Evolutionary conservation across 2,329 filamentous ascomycete species (phyloP), one percentile per base, ranked within the genome.

Genomic region (Epichloe elymi): DNA sequence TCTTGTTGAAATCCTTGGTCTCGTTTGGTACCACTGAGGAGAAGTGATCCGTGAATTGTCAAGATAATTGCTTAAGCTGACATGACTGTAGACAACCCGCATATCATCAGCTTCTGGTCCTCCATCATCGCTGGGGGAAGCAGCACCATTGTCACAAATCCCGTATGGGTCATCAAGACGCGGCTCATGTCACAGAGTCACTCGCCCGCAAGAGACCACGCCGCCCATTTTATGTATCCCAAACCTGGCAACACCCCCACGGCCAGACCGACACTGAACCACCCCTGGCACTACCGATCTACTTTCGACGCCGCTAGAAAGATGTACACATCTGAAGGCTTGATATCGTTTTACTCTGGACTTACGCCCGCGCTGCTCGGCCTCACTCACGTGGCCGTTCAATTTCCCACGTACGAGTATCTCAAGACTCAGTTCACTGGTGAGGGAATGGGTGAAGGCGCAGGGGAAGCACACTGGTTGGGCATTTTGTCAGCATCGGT

Each of bases 161-260:
- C 93, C 1, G 98, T 98, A 54, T 98, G 93, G 93, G 93, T 98
- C 38, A 95, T 98, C 72, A 98, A 98, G 70, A 98, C 93, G 46
- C 79, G 93, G 58, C 79, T 98, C 59, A 97, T 97, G 93, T 95
- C 93, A 38, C 93, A 97, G 71, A 85, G 82, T 77, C 56, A 74
- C 69, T 57, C 55, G 72, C 67, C 63, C 68, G 55, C 63, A 66
- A 72, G 68, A 63, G 73, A 63, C 62, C 72, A 67, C 15, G 68
- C 71, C 55, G 72, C 68, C 53, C 67, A 71, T 56, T 71, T 69
- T 54, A 57, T 60, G 55, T 71, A 73, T 54, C 73, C 76, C 43
- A 73, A 73, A 57, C 68, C 74, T 12, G 63, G 68, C 50, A 78
- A 71, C 60, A 79, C 75, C 2, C 78, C 78, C 19, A 79, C 78